These are phyloP conservation scores for Tarenaya hassleriana DNA, from an alignment of 345 rosid genomes.

Conservation along the genomic window DNA sequence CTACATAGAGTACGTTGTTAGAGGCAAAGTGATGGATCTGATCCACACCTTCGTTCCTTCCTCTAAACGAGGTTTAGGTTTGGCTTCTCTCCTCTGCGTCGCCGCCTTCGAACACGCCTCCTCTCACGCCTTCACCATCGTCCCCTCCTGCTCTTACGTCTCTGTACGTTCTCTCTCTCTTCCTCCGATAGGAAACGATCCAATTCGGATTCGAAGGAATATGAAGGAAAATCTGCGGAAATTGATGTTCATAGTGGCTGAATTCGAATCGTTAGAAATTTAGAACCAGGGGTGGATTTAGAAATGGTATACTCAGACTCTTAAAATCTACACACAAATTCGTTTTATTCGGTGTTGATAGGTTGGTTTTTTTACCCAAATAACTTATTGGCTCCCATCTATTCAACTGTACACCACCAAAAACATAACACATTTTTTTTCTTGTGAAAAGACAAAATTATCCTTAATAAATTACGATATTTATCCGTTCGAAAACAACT, in stretches of 20 bases:
- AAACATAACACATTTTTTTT: too few species aligned
- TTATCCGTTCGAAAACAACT: too few species aligned
- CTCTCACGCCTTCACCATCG: slow-evolving; percentile 49
- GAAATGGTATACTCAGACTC: background rate
- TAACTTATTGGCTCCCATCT: too few species aligned
- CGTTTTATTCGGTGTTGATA: background rate
- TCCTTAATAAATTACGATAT: too few species aligned
- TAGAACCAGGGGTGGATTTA: background rate
- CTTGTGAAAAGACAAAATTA: too few species aligned
- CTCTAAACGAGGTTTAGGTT: slow-evolving; percentile 72
- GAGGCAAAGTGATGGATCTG: slow-evolving; percentile 57
- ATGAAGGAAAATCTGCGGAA: background rate
- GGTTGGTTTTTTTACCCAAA: too few species aligned
- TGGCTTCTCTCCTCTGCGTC: slow-evolving; percentile 76
- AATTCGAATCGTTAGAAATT: background rate
- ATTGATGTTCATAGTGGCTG: too few species aligned
- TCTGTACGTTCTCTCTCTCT: slow-evolving; percentile 33
- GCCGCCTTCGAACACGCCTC: slow-evolving; percentile 77
- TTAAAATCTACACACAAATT: too few species aligned
- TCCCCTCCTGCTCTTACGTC: slow-evolving; percentile 84
- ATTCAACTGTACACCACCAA: too few species aligned
- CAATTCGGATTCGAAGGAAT: background rate
- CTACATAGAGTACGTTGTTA: slow-evolving; percentile 54
- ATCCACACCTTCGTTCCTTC: slow-evolving; percentile 74
- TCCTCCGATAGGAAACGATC: background rate